Evolutionary conservation across 2,329 filamentous ascomycete genomes (phyloP), one percentile per base, ranked within the genome.

Genomic region (Fusarium sp.): DNA sequence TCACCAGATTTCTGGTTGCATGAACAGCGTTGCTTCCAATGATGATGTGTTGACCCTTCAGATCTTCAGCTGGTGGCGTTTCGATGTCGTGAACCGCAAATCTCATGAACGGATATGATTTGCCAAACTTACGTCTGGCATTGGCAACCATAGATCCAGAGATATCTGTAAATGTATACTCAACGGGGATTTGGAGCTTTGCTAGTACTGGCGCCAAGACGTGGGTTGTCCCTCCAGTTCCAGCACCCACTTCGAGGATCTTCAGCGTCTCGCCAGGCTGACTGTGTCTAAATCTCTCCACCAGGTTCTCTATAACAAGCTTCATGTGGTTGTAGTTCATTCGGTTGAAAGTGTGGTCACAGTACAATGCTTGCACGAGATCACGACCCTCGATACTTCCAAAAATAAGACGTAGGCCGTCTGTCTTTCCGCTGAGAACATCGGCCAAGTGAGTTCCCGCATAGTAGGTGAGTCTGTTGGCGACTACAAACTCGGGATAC

Each of bases 21-120:
- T 69, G 66, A 13, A 69, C 32, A 5, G 42, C 43, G 18, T 69
- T 69, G 16, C 42, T 69, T 2, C 37, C 66, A 12, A 69, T 43
- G 5, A 69, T 33, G 5, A 69, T 38, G 15, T 69, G 66, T 12
- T 69, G 50, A 6, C 47, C 47, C 15, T 35, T 32, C 8, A 52
- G 9, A 10, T 52, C 21, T 35, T 35, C 30, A 21, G 32, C 44
- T 5, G 44, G 44, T 1, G 44, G 25, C 12, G 7, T 47, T 21
- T 47, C 44, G 19, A 47, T 47, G 18, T 47, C 44, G 13, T 47
- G 44, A 9, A 47, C 18, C 0, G 44, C 44, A 13, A 47, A 47
- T 19, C 23, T 21, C 44, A 47, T 47, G 25, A 47, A 47, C 0
- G 25, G 44, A n/a, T 47, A 47, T 21, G 7, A 13, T 12, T 47